Conservation (phyloP, 2,329 filamentous ascomycete genomes). For the Colletotrichum horii region DNA sequence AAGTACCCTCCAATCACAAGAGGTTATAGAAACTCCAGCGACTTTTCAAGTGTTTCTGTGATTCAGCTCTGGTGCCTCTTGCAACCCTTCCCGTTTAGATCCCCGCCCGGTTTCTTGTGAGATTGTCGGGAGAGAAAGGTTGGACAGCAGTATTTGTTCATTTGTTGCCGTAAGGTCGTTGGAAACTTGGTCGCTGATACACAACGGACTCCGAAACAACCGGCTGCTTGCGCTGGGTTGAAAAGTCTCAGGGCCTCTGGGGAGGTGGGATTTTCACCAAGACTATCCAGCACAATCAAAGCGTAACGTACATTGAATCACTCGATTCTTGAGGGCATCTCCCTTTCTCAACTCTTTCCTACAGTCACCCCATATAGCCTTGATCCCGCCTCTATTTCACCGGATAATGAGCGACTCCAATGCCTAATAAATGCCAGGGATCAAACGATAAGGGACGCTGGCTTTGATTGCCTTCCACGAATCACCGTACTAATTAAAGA, state of each 20-base stretch:
- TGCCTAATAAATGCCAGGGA: neutral
- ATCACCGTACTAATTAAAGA: neutral
- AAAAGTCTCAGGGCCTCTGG: no score
- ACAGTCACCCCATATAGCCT: neutral
- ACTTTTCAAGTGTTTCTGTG: neutral
- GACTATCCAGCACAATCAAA: neutral
- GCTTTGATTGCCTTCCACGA: neutral
- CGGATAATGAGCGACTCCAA: neutral
- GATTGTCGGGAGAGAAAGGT: neutral
- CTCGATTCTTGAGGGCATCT: neutral
- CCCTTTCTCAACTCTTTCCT: neutral
- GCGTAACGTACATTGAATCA: neutral
- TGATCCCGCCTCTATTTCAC: neutral
- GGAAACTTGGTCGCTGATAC: no score
- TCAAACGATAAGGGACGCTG: neutral
- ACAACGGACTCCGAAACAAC: no score
- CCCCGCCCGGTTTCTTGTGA: neutral
- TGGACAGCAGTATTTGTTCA: neutral
- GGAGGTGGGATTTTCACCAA: no score
- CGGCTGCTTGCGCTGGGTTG: no score
- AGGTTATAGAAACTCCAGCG: neutral
- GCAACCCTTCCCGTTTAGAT: neutral
- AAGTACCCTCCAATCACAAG: neutral
- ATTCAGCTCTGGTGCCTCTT: neutral
- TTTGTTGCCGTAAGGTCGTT: neutral